These are phyloP conservation scores for Dalbergia cultrata DNA, from an alignment of 306 rosid species.

Conservation along the genomic window DNA sequence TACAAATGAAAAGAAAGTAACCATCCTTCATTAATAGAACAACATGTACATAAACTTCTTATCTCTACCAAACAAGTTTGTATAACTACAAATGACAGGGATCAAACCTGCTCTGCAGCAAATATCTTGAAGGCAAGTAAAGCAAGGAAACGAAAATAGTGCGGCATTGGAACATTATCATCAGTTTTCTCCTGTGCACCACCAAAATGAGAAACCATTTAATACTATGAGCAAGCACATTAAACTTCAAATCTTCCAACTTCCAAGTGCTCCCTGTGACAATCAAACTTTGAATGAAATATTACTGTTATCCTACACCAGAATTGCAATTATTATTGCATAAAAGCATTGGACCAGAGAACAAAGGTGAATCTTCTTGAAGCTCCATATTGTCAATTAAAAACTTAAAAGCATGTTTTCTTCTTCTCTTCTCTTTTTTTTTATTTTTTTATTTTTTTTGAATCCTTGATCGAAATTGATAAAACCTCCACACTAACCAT, in stretches of 20 bases:
- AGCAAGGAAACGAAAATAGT: constrained; percentile 89
- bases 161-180: constrained; percentile 81
- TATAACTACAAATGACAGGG: constrained; percentile 13
- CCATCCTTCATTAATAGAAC: not conserved
- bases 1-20: constrained; percentile 38
- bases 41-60: constrained; percentile 13
- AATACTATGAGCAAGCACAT: constrained; percentile 16
- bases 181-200: constrained; percentile 68
- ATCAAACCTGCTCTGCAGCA: constrained; percentile 82
- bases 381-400: constrained; percentile 27
- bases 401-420: constrained; percentile 27
- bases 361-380: constrained; percentile 3
- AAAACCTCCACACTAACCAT: constrained; percentile 13
- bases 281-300: not conserved
- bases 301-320: not conserved
- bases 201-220: constrained; percentile 20
- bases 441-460: not conserved
- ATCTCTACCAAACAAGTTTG: constrained; percentile 11
- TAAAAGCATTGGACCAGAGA: not conserved
- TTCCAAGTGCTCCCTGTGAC: constrained; percentile 21
- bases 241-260: not conserved
- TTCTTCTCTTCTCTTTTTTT: too few species aligned
- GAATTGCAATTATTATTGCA: not conserved
- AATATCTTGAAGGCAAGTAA: constrained; percentile 95
- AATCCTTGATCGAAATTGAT: not conserved